Evolutionary conservation across 768 basidiomycete genomes (phyloP).

Genomic region (Flagelloscypha sp.): DNA sequence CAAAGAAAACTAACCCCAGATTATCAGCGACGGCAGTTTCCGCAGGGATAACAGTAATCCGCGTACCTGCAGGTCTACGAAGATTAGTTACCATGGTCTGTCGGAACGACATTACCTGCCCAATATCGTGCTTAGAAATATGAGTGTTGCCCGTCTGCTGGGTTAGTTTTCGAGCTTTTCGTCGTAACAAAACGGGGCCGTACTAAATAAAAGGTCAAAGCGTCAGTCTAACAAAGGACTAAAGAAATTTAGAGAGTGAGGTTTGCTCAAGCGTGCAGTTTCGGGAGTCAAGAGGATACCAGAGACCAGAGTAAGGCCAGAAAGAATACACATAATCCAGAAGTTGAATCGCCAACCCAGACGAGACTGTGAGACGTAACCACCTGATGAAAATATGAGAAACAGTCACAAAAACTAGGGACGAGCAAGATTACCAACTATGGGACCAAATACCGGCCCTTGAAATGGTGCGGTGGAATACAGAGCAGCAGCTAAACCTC

Average conservation of each 20-base stretch:
- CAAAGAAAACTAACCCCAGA: conserved; percentile 56
- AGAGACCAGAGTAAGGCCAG: conserved; percentile 33
- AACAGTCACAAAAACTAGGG: too few species aligned
- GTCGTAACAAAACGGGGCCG: conserved; percentile 50
- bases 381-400: too few species aligned
- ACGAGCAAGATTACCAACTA: too few species aligned
- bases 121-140: conserved; percentile 41
- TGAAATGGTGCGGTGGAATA: conserved; percentile 54
- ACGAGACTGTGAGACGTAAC: conserved; percentile 42
- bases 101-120: conserved; percentile 31
- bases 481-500: conserved; percentile 49
- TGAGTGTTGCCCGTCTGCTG: conserved; percentile 35
- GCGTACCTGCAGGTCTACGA: conserved; percentile 46
- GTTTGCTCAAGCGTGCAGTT: conserved; percentile 43
- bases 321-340: conserved; percentile 55
- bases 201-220: conserved; percentile 31
- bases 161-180: conserved; percentile 38
- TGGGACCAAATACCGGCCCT: conserved; percentile 49
- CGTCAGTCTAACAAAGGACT: not conserved
- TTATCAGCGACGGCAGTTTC: too few species aligned
- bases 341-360: conserved; percentile 59
- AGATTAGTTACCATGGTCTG: conserved; percentile 42
- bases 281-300: conserved; percentile 47
- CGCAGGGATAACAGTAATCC: too few species aligned
- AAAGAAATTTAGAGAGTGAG: not conserved